Conservation (phyloP, 805 yeast species). For the Vanderwaltozyma tropicalis region DNA sequence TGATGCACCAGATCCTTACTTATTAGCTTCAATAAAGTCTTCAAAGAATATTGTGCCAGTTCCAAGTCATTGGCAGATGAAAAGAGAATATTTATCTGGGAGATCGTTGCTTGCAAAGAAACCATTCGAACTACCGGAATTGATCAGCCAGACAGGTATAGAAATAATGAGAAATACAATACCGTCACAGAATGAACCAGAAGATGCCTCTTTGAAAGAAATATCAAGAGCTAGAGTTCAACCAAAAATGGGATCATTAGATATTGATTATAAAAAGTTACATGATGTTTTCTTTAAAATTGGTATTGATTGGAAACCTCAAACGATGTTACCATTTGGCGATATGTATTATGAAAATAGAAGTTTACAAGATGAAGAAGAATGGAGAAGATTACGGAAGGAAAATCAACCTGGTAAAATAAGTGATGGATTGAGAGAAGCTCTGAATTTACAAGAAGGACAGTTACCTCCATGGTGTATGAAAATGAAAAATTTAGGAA, state of each 20-base stretch:
- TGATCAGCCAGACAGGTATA: conserved; percentile 74
- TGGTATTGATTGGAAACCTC: conserved; percentile 58
- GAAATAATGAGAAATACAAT: conserved; percentile 67
- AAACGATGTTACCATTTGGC: conserved; percentile 50
- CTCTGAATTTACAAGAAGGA: conserved; percentile 54
- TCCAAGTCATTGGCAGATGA: conserved; percentile 77
- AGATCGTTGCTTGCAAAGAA: conserved; percentile 55
- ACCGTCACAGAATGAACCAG: conserved; percentile 17
- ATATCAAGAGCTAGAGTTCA: conserved; percentile 75
- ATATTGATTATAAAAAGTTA: conserved; percentile 72
- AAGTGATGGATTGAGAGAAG: conserved; percentile 50
- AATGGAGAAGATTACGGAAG: conserved; percentile 24
- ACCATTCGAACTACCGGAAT: conserved; percentile 70
- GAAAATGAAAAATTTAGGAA: conserved; percentile 58
- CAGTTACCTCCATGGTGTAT: conserved; percentile 71
- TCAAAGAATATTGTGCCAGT: conserved; percentile 60
- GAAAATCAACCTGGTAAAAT: conserved; percentile 57
- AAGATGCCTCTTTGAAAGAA: conserved; percentile 51
- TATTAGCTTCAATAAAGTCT: conserved; percentile 55
- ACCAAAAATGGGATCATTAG: conserved; percentile 78
- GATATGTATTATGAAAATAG: conserved; percentile 73
- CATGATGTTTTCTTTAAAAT: conserved; percentile 79
- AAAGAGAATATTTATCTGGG: conserved; percentile 61
- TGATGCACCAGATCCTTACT: conserved; percentile 68
- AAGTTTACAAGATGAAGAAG: conserved; percentile 40